Evolutionary conservation across 1,284 basidiomycete species (phyloP), one percentile per base, ranked within the genome.

Genomic region (Waitea zeae): DNA sequence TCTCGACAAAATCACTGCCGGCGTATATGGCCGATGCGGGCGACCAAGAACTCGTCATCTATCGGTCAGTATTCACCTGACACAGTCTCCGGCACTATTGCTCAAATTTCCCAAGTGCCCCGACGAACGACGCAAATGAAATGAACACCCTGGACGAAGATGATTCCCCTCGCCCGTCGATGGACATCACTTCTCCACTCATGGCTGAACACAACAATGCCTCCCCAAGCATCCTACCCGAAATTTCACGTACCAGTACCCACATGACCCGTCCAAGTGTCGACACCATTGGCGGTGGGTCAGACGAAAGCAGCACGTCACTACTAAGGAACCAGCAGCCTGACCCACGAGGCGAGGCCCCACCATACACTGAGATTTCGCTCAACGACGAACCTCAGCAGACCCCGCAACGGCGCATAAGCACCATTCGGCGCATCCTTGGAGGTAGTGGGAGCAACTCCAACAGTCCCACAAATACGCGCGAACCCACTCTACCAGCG

Each of bases 1-100:
- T 82, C 37, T 80, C 76, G 12, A 80, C 77, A 12, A 67, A 62
- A 30, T 79, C 72, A 1, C 49, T 84, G 26, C 80, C 79, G 3
- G 65, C 61, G 17, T 83, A 83, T 45, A 77, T 70, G 57, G 81
- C 80, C 50, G 79, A 83, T 42, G 77, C 79, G 0, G 80, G 79
- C 6, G 79, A 81, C 36, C 62, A 75, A 34, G 79, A 83, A 47
- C 59, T 84, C 19, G 80, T 83, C 5, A 70, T 84, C 37, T 68
- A 68, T 40, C 59, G 72, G 77, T 78, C 42, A 36, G 51, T 38
- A 14, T 27, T 26, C 12, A n/a, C 12, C 9, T 34, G 24, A 26
- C 5, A n/a, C 9, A 20, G 5, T 12, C 5, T 34, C 2, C 9
- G 26, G 27, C 37, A 24, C 24, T 26, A 9, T n/a, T n/a, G n/a